Conservation (phyloP, 2,329 filamentous ascomycete species). For the Ambrosiella xylebori region DNA sequence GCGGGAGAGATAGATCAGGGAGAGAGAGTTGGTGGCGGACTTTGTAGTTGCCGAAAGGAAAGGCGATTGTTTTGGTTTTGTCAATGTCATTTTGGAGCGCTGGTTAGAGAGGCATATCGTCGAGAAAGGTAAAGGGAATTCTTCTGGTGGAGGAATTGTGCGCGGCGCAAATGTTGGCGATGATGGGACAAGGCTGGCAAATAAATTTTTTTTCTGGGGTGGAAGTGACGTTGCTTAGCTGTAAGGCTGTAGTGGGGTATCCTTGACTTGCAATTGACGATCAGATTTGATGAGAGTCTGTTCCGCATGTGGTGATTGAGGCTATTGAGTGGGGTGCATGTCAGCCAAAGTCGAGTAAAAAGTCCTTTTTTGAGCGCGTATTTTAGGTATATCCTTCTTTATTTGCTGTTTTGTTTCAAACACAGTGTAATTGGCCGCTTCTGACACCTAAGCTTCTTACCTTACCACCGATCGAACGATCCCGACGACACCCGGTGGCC, state of each 20-base stretch:
- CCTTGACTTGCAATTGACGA: conserved; percentile 36
- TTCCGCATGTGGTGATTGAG: neutral
- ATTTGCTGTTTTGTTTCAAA: too few relatives aligned
- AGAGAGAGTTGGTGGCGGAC: conserved; percentile 49
- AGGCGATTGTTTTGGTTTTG: conserved; percentile 35
- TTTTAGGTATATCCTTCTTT: too few relatives aligned
- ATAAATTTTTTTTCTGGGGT: conserved; percentile 6
- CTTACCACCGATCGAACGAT: too few relatives aligned
- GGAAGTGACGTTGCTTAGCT: conserved; percentile 11
- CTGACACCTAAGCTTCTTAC: too few relatives aligned
- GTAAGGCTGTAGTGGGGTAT: conserved; percentile 19
- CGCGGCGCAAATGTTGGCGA: neutral
- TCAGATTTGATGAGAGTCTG: neutral
- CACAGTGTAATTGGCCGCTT: too few relatives aligned
- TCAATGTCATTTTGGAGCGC: conserved; percentile 3
- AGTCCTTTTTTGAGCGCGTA: too few relatives aligned
- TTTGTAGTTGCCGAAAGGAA: conserved; percentile 56
- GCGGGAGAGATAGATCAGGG: conserved; percentile 75
- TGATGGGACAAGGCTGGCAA: conserved; percentile 10
- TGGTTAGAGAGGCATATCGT: neutral
- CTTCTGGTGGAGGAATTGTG: neutral
- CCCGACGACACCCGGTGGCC: neutral
- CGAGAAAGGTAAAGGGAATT: neutral
- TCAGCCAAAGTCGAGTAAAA: too few relatives aligned
- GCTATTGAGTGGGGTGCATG: neutral